These are phyloP conservation scores for Aspergillus leporis DNA, from an alignment of 495 filamentous ascomycete species.

Conservation along the genomic window DNA sequence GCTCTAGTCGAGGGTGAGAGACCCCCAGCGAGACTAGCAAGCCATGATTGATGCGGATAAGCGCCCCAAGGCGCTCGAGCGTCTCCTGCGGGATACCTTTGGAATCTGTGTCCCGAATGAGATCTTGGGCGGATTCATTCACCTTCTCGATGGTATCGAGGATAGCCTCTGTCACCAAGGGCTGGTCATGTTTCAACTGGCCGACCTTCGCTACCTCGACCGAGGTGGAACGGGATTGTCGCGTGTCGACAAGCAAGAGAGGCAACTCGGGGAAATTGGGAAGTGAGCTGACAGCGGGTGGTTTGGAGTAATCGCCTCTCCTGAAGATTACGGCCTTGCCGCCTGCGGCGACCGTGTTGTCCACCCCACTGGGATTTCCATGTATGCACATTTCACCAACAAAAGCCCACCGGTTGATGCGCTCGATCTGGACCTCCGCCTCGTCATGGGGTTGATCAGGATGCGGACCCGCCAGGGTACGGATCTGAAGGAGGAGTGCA, in stretches of 20 bases:
- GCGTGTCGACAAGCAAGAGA: slow-evolving; percentile 85
- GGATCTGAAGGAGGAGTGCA: slow-evolving; percentile 84
- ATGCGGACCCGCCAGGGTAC: slow-evolving; percentile 83
- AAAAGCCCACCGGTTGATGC: slow-evolving; percentile 96
- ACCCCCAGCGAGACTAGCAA: slow-evolving; percentile 85
- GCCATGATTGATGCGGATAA: slow-evolving; percentile 92
- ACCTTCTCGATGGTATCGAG: slow-evolving; percentile 83
- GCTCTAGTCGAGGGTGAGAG: slow-evolving; percentile 89
- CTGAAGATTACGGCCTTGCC: slow-evolving; percentile 93
- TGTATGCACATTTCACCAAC: slow-evolving; percentile 97
- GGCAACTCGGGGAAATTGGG: slow-evolving; percentile 88
- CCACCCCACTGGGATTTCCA: slow-evolving; percentile 92
- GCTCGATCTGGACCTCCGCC: slow-evolving; percentile 79
- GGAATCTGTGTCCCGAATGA: slow-evolving; percentile 67
- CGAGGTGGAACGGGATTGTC: slow-evolving; percentile 76
- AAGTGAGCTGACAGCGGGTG: slow-evolving; percentile 74
- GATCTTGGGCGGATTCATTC: slow-evolving; percentile 67
- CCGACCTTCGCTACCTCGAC: slow-evolving; percentile 85
- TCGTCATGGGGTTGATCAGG: slow-evolving; percentile 82
- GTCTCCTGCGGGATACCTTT: slow-evolving; percentile 56
- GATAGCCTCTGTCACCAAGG: slow-evolving; percentile 71
- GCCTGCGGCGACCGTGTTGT: slow-evolving; percentile 93
- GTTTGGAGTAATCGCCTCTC: slow-evolving; percentile 72
- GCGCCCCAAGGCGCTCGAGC: slow-evolving; percentile 71
- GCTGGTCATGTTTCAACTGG: slow-evolving; percentile 65